These are phyloP conservation scores for Annona cherimola DNA, from an alignment of 164 flowering plant species.

Conservation along the genomic window DNA sequence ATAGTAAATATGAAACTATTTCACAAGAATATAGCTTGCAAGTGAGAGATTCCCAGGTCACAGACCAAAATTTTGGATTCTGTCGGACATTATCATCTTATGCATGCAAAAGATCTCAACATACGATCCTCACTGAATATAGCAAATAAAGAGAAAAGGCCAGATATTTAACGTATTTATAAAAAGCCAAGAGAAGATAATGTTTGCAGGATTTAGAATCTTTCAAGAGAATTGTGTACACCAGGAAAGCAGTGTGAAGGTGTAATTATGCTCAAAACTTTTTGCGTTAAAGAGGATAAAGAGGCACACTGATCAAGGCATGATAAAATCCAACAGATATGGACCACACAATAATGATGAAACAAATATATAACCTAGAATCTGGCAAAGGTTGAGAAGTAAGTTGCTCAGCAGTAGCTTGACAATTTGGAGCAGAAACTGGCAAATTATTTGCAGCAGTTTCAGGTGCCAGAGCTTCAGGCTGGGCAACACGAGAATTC, in stretches of 20 bases:
- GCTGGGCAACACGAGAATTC: constrained; percentile 30
- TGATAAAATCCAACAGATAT: not conserved
- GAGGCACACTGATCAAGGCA: not conserved
- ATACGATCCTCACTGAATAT: too few relatives aligned
- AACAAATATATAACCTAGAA: constrained; percentile 40
- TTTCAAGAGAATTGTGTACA: too few relatives aligned
- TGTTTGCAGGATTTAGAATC: too few relatives aligned
- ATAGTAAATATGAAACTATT: too few relatives aligned
- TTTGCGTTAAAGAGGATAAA: not conserved
- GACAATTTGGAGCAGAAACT: constrained; percentile 31
- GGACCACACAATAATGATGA: not conserved
- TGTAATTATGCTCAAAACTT: not conserved
- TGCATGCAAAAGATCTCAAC: too few relatives aligned
- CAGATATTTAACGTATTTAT: too few relatives aligned
- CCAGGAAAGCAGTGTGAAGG: not conserved
- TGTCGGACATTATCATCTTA: too few relatives aligned
- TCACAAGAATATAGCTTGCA: too few relatives aligned
- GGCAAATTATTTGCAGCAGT: constrained; percentile 22
- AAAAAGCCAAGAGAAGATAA: too few relatives aligned
- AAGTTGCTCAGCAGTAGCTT: constrained; percentile 25
- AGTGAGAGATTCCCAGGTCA: too few relatives aligned
- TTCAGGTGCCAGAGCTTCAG: constrained; percentile 24
- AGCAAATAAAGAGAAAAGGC: too few relatives aligned
- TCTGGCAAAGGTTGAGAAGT: constrained; percentile 48
- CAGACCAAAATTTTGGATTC: too few relatives aligned